Evolutionary conservation across 2,329 filamentous ascomycete species (phyloP).

Genomic region (Cytospora piceicola): DNA sequence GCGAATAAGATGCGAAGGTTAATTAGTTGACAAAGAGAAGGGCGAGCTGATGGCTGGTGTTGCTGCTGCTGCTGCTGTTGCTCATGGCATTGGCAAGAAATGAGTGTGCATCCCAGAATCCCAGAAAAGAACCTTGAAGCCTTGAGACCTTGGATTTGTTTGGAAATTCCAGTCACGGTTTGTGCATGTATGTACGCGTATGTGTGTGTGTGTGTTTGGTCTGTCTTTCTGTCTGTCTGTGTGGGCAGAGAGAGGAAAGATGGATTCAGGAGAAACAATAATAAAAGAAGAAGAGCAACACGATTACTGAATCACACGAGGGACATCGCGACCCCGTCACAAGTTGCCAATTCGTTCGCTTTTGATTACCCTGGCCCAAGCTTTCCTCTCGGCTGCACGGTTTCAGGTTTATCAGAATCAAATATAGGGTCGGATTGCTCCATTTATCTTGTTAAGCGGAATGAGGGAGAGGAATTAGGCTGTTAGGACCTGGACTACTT

Average conservation of each 20-base stretch:
- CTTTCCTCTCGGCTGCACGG: conserved; percentile 5
- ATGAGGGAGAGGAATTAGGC: background rate
- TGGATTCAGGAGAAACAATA: background rate
- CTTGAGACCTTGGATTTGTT: too few relatives aligned
- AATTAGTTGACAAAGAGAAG: conserved; percentile 11
- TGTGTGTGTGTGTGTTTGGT: conserved; percentile 6
- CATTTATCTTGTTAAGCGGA: conserved; percentile 4
- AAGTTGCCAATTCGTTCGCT: background rate
- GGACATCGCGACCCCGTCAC: conserved; percentile 1
- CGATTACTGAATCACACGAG: background rate
- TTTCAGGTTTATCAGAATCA: conserved; percentile 25
- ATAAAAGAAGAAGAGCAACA: background rate
- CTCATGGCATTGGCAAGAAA: conserved; percentile 17
- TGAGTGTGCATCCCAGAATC: conserved; percentile 1
- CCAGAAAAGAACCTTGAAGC: too few relatives aligned
- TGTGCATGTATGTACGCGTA: background rate
- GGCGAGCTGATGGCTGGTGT: conserved; percentile 6
- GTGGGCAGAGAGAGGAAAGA: background rate
- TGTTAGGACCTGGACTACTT: too few relatives aligned
- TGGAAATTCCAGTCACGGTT: background rate
- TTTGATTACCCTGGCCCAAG: background rate
- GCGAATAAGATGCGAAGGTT: conserved; percentile 3
- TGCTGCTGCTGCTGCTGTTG: conserved; percentile 14
- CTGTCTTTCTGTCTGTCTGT: background rate
- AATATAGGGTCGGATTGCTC: conserved; percentile 20